Percentiles rank a stretch among this genome's conserved stretches.
Conservation (phyloP, 768 basidiomycete genomes). For the Russula sp. region DNA sequence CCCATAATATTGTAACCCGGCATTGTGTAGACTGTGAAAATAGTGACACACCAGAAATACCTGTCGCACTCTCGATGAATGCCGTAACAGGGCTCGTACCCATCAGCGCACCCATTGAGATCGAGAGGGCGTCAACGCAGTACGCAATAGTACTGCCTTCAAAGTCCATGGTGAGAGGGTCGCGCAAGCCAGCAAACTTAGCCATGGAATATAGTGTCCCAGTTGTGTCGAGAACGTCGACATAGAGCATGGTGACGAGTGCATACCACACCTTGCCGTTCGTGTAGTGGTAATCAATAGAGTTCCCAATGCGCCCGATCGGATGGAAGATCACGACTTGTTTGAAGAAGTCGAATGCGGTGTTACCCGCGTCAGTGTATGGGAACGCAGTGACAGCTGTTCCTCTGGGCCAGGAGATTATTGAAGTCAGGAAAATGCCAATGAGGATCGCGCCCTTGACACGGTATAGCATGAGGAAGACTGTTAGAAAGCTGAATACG, state of each 20-base stretch:
- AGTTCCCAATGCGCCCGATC: slow-evolving; percentile 56
- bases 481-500: slow-evolving; percentile 55
- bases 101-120: slow-evolving; percentile 74
- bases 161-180: slow-evolving; percentile 80
- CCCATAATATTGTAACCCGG: slow-evolving; percentile 17
- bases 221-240: slow-evolving; percentile 63
- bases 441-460: slow-evolving; percentile 77
- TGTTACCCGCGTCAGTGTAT: slow-evolving; percentile 58
- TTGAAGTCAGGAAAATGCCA: slow-evolving; percentile 77
- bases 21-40: not conserved
- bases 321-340: slow-evolving; percentile 73
- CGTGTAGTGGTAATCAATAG: slow-evolving; percentile 38
- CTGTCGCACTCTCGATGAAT: slow-evolving; percentile 77
- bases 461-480: slow-evolving; percentile 78
- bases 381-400: slow-evolving; percentile 82
- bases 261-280: slow-evolving; percentile 85
- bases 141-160: slow-evolving; percentile 79
- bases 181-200: slow-evolving; percentile 82
- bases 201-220: slow-evolving; percentile 89
- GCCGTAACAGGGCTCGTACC: slow-evolving; percentile 80
- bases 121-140: slow-evolving; percentile 76
- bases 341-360: slow-evolving; percentile 79
- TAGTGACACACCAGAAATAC: slow-evolving; percentile 50
- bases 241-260: slow-evolving; percentile 83
- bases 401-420: slow-evolving; percentile 84